Evolutionary conservation across 371 early-diverging fungal genomes (phyloP), one percentile per base, ranked within the genome.

Genomic region (Nosema granulosis): DNA sequence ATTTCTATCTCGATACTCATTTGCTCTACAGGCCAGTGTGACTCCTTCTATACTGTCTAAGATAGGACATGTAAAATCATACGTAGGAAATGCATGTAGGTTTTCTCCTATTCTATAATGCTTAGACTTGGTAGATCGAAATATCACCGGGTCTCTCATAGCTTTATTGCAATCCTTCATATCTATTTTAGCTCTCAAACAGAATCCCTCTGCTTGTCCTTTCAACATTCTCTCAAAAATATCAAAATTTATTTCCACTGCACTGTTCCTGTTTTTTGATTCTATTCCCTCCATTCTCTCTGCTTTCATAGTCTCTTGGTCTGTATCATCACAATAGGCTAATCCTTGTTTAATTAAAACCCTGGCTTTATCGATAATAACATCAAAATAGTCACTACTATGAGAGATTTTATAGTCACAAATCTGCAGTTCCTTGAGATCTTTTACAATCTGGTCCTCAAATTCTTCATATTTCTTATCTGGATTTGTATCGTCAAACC

Each of bases 401-500:
- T 94, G 91, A 32, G 95, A 88, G 35, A 91, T 85, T 57, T 82
- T 78, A 74, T 92, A 92, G 11, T 90, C 88, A 66, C 86, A 86
- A 77, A 98, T 92, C 29, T 92, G 95, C 3, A 86, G 73, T n/a
- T 77, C 49, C 0, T 73, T 22, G 4, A 84, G 59, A 69, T 86
- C 85, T 61, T 81, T 78, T 13, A 84, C 20, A 56, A 84, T 84
- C 24, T 68, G 75, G 26, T 76, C 38, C 58, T 82, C 84, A 75
- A 69, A 87, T 68, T 71, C 69, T 59, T 80, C 88, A 88, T 92
- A 92, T 87, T 97, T 98, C 86, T 97, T 98, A 74, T 87, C 86
- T 16, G 97, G 99, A 85, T 99, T 99, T 68, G 99, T 98, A 87
- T 99, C 99, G 85, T 99, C 99, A 80, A 98, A 97, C 67, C 99